phyloP scores from a whole-genome alignment of 208 protist species.

The Trypanosoma melophagium region DNA sequence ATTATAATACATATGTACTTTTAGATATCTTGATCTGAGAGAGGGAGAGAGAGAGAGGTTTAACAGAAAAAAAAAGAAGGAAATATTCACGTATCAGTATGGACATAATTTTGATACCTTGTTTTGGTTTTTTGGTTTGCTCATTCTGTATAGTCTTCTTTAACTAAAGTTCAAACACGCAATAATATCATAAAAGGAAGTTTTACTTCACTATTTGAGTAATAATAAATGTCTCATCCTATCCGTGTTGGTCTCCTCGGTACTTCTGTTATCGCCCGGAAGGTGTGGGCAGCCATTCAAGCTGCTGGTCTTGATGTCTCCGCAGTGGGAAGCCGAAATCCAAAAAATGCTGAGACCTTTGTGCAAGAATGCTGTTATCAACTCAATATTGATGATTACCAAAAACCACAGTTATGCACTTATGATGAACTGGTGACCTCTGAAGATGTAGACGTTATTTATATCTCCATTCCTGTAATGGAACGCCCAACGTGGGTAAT shows the following conservation, averaged over 20 bases:
- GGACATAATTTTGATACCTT: neutral
- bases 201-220: neutral
- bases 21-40: too few species aligned
- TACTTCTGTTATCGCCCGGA: slow-evolving; percentile 38
- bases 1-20: too few species aligned
- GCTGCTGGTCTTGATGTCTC: slow-evolving; percentile 40
- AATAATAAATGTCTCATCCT: neutral
- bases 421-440: slow-evolving; percentile 32
- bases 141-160: slow-evolving; percentile 3
- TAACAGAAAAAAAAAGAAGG: neutral
- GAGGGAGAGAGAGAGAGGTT: too few species aligned
- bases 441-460: slow-evolving; percentile 33
- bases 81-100: neutral
- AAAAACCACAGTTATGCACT: slow-evolving; percentile 22
- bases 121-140: slow-evolving; percentile 5
- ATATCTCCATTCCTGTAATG: slow-evolving; percentile 41
- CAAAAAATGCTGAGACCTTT: slow-evolving; percentile 21
- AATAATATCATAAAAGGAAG: slow-evolving; percentile 2
- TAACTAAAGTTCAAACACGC: neutral
- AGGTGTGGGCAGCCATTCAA: slow-evolving; percentile 41
- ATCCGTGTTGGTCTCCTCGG: slow-evolving; percentile 48
- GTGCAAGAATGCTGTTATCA: slow-evolving; percentile 22
- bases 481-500: slow-evolving; percentile 40
- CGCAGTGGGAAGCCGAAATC: slow-evolving; percentile 32
- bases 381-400: slow-evolving; percentile 28